Evolutionary conservation across 257 asterid species (phyloP).

Genomic region (Forsythia suspensa): DNA sequence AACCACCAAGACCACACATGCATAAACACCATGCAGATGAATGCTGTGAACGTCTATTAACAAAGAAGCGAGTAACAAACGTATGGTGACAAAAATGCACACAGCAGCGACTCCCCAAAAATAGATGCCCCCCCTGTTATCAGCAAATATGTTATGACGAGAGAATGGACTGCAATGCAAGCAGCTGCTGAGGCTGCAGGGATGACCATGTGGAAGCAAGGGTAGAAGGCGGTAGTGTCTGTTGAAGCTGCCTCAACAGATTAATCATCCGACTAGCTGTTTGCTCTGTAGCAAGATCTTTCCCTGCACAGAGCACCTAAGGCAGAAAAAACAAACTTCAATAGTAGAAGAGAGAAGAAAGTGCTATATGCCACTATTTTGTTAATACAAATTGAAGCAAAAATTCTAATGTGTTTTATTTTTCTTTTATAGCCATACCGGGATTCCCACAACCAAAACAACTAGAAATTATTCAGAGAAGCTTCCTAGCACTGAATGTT

Average conservation of each 20-base stretch:
- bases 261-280: constrained; percentile 77
- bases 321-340: constrained; percentile 7
- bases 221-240: constrained; percentile 55
- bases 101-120: constrained; percentile 1
- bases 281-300: constrained; percentile 85
- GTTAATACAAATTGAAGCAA: neutral
- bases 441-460: neutral
- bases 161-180: constrained; percentile 55
- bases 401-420: neutral
- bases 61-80: constrained; percentile 34
- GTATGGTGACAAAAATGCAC: constrained; percentile 21
- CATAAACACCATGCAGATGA: constrained; percentile 34
- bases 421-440: neutral
- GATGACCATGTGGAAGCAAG: constrained; percentile 64
- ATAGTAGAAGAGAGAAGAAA: neutral
- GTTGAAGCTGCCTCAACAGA: constrained; percentile 77
- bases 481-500: neutral
- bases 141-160: constrained; percentile 26
- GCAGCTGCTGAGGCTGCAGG: constrained; percentile 66
- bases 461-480: neutral
- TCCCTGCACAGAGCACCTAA: constrained; percentile 80
- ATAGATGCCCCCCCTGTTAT: neutral
- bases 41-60: constrained; percentile 27
- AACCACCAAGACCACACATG: constrained; percentile 33
- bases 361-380: neutral